Conservation (phyloP, 2,329 filamentous ascomycete species). For the Colletotrichum scovillei region DNA sequence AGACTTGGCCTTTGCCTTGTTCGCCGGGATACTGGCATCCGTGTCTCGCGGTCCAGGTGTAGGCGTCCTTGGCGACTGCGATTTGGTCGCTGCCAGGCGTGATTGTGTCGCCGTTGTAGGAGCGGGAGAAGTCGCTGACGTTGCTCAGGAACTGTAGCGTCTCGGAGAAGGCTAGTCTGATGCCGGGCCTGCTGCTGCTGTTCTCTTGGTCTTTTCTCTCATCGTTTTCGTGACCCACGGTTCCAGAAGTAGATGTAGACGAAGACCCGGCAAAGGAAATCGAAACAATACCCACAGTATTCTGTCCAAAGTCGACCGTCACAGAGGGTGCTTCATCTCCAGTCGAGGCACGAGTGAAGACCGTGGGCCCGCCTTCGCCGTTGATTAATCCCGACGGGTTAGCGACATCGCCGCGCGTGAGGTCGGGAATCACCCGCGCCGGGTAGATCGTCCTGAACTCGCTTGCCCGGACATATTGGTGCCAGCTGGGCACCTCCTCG, state of each 20-base stretch:
- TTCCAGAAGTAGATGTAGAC: constrained; percentile 37
- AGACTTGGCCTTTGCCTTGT: constrained; percentile 51
- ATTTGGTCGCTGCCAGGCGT: constrained; percentile 62
- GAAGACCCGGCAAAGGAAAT: constrained; percentile 55
- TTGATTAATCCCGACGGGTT: constrained; percentile 49
- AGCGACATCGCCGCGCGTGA: constrained; percentile 50
- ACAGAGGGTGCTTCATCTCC: constrained; percentile 47
- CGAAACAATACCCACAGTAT: constrained; percentile 55
- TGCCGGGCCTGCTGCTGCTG: constrained; percentile 47
- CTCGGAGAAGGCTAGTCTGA: constrained; percentile 62
- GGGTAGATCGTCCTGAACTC: constrained; percentile 46
- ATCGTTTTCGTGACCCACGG: not conserved
- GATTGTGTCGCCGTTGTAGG: constrained; percentile 52
- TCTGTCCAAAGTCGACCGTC: constrained; percentile 62
- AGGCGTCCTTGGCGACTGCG: constrained; percentile 53
- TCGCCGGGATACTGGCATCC: constrained; percentile 51
- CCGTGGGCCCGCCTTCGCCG: constrained; percentile 41
- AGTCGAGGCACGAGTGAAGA: constrained; percentile 42
- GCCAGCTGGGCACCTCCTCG: constrained; percentile 44
- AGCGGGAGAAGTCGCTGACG: constrained; percentile 60
- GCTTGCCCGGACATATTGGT: constrained; percentile 53
- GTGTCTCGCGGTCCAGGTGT: constrained; percentile 57
- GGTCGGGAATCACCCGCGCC: constrained; percentile 43
- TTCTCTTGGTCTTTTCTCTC: not conserved
- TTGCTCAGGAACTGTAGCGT: constrained; percentile 55